These are phyloP conservation scores for Plasmopara halstedii DNA, from an alignment of 352 stramenopile species.

Conservation along the genomic window DNA sequence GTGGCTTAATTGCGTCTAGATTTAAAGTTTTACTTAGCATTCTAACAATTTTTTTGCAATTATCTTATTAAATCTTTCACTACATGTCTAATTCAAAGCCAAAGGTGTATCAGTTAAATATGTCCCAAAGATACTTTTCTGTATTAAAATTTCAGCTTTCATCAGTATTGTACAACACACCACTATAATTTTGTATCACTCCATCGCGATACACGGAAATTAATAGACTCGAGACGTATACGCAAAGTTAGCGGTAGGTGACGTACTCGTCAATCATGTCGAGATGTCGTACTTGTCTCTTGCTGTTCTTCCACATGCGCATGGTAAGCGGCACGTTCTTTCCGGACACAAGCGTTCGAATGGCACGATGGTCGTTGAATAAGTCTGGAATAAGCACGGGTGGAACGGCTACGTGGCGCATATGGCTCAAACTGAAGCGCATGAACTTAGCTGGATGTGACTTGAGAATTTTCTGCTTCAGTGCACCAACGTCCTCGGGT, in stretches of 20 bases:
- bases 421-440: constrained; percentile 41
- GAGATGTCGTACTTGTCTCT: constrained; percentile 28
- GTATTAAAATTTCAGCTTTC: too few species aligned
- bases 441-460: constrained; percentile 31
- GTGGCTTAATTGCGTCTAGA: too few species aligned
- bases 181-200: too few species aligned
- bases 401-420: constrained; percentile 32
- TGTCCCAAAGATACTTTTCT: too few species aligned
- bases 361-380: constrained; percentile 21
- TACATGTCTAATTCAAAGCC: too few species aligned
- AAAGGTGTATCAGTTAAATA: too few species aligned
- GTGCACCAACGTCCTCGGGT: constrained; percentile 23
- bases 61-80: too few species aligned
- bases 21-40: too few species aligned
- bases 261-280: constrained; percentile 42
- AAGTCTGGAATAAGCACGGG: constrained; percentile 37
- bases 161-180: too few species aligned
- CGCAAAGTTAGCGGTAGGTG: constrained; percentile 13
- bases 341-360: constrained; percentile 30
- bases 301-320: constrained; percentile 38
- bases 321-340: constrained; percentile 39
- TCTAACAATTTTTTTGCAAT: too few species aligned
- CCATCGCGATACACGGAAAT: too few species aligned
- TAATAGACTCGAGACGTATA: background rate
- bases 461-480: constrained; percentile 47